Conservation (phyloP, 345 rosid species). For the Syzygium aromaticum region DNA sequence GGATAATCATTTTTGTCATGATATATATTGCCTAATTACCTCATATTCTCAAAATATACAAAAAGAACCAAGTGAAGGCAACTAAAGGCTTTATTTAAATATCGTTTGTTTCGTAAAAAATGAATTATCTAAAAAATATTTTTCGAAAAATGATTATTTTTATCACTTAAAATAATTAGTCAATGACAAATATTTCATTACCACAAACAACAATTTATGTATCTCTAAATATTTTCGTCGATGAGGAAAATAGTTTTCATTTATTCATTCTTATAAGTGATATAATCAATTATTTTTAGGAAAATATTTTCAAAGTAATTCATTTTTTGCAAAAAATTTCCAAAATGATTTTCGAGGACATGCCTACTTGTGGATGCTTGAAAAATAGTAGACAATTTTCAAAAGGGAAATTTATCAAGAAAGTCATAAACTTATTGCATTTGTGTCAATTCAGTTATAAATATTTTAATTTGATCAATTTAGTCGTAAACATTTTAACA, state of each 20-base stretch:
- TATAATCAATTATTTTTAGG: neutral
- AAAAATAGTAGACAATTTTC: neutral
- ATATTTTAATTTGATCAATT: too few species aligned
- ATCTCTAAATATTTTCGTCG: neutral
- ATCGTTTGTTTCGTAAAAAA: neutral
- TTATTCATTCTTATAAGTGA: neutral
- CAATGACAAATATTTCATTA: neutral
- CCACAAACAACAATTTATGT: neutral
- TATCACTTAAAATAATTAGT: fast-evolving
- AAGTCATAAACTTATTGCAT: too few species aligned
- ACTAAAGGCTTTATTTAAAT: neutral
- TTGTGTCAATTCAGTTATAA: too few species aligned
- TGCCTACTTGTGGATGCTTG: neutral
- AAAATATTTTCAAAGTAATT: neutral
- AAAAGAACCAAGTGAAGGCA: neutral
- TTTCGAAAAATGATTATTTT: neutral
- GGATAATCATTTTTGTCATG: neutral
- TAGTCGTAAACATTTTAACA: too few species aligned
- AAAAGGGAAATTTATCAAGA: too few species aligned
- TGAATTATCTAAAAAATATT: neutral
- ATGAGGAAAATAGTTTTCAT: neutral
- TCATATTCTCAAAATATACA: neutral
- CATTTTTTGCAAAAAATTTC: neutral
- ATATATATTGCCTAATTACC: neutral
- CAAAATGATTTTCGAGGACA: neutral